Percentiles rank a stretch among this genome's conserved stretches.
Evolutionary conservation across 768 basidiomycete species (phyloP).

Genomic region (Kwoniella dejecticola): DNA sequence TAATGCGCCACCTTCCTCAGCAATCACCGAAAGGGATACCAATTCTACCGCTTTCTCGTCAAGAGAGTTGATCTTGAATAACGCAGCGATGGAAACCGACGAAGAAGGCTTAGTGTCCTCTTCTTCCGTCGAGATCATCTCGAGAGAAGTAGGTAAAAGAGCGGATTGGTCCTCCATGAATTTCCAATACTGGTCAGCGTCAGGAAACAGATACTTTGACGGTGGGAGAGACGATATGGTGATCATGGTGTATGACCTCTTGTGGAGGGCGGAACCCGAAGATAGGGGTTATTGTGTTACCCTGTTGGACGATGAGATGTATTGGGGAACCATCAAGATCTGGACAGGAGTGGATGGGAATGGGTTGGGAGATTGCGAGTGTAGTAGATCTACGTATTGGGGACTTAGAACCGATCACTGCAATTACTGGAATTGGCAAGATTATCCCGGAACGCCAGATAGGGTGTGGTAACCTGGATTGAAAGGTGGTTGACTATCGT

Average conservation of each 20-base stretch:
- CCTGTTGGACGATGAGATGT: not conserved
- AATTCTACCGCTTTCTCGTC: no score
- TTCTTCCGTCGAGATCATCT: not conserved
- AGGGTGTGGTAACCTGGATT: no score
- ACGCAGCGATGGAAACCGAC: not conserved
- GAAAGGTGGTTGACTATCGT: no score
- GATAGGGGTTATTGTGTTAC: not conserved
- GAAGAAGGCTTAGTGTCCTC: not conserved
- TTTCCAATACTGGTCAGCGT: not conserved
- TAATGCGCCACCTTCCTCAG: no score
- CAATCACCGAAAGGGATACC: no score
- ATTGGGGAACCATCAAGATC: not conserved
- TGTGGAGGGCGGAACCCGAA: not conserved
- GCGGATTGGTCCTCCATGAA: not conserved
- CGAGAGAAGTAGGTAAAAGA: not conserved
- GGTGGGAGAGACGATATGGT: not conserved
- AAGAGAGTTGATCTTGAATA: not conserved
- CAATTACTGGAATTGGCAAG: no score
- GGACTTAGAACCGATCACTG: no score
- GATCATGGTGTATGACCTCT: not conserved
- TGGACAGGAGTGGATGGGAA: not conserved
- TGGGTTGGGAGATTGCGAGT: not conserved
- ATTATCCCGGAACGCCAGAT: no score
- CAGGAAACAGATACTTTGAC: not conserved
- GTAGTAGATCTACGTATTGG: not conserved